Evolutionary conservation across 176 grass and related monocot genomes (phyloP).

Genomic region (Saccharum officinarum): DNA sequence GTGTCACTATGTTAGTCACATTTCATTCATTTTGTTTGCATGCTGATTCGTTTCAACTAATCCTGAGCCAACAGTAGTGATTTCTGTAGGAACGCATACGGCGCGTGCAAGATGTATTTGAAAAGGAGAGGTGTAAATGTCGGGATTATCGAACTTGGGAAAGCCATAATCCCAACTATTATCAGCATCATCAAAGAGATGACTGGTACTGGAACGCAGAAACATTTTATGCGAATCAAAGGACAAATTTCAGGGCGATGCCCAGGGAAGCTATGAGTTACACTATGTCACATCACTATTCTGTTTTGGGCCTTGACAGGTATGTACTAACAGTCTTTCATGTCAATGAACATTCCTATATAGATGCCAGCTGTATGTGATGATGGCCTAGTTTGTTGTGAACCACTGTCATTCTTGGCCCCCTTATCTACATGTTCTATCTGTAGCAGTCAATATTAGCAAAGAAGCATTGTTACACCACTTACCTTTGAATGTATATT

Average conservation of each 20-base stretch:
- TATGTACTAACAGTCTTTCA: slow-evolving; percentile 2
- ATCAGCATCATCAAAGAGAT: slow-evolving; percentile 62
- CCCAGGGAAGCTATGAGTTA: slow-evolving; percentile 35
- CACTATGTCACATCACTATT: slow-evolving; percentile 69
- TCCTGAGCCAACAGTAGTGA: slow-evolving; percentile 29
- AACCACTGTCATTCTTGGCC: too few species aligned
- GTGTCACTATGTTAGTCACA: neutral
- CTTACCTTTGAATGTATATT: neutral
- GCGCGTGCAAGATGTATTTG: slow-evolving; percentile 69
- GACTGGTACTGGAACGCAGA: slow-evolving; percentile 68
- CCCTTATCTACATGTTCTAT: too few species aligned
- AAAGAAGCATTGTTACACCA: neutral
- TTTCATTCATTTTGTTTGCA: neutral
- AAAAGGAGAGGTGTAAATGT: slow-evolving; percentile 70
- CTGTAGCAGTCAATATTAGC: neutral
- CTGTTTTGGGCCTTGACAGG: slow-evolving; percentile 77
- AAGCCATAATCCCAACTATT: slow-evolving; percentile 37
- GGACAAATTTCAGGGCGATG: slow-evolving; percentile 54
- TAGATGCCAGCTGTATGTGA: neutral
- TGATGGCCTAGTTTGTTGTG: neutral
- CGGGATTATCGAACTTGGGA: slow-evolving; percentile 52
- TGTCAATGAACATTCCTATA: neutral
- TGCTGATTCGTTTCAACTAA: slow-evolving; percentile 36
- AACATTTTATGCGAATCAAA: slow-evolving; percentile 56
- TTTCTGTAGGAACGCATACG: slow-evolving; percentile 71